Evolutionary conservation across 768 basidiomycete species (phyloP).

Genomic region (Calocera viscosa): DNA sequence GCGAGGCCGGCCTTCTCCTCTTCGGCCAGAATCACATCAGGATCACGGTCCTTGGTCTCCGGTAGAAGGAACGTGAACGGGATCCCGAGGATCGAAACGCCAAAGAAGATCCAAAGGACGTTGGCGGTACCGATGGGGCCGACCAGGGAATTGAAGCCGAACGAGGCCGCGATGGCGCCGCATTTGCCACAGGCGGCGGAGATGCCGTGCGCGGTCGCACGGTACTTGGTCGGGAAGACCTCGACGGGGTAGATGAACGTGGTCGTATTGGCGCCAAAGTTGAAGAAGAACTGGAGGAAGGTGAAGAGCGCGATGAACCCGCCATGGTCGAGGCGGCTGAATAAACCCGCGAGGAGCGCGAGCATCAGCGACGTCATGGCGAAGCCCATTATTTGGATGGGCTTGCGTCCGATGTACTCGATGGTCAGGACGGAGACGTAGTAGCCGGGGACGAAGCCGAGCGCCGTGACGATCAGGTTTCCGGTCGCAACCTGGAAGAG

Average conservation of each 20-base stretch:
- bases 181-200: conserved; percentile 61
- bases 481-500: conserved; percentile 57
- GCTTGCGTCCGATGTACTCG: conserved; percentile 60
- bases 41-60: conserved; percentile 40
- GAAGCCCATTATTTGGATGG: conserved; percentile 68
- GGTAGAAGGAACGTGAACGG: conserved; percentile 38
- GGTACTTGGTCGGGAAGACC: conserved; percentile 66
- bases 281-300: conserved; percentile 65
- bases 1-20: conserved; percentile 22
- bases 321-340: conserved; percentile 41
- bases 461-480: conserved; percentile 55
- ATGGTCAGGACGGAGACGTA: conserved; percentile 56
- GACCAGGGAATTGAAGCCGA: conserved; percentile 56
- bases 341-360: conserved; percentile 55
- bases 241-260: conserved; percentile 73
- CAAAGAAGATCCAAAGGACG: conserved; percentile 44
- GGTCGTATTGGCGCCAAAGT: conserved; percentile 69
- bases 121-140: conserved; percentile 48
- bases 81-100: conserved; percentile 11
- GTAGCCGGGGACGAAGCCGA: conserved; percentile 72
- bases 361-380: conserved; percentile 55
- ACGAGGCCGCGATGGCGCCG: conserved; percentile 64
- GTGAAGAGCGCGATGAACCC: conserved; percentile 63
- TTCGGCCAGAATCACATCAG: conserved; percentile 35
- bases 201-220: conserved; percentile 61